These are phyloP conservation scores for Pseudogymnoascus sp. DNA, from an alignment of 2,329 filamentous ascomycete species.

Conservation along the genomic window DNA sequence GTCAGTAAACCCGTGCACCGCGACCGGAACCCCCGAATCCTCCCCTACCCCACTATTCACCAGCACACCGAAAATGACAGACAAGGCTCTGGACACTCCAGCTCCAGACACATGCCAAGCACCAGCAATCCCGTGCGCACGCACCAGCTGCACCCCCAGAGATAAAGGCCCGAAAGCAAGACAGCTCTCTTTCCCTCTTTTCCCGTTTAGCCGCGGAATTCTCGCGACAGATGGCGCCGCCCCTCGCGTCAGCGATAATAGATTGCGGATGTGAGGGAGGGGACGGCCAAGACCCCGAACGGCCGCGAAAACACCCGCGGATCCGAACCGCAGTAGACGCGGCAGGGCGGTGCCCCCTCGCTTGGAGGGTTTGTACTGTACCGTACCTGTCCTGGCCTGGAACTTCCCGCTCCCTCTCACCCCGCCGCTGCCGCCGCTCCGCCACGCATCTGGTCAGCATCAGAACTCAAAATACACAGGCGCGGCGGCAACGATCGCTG, in stretches of 20 bases:
- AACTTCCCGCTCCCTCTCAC: neutral
- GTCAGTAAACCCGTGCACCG: neutral
- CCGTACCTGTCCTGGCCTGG: neutral
- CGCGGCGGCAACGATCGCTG: neutral
- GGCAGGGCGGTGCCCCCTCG: neutral
- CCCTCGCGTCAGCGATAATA: constrained; percentile 1
- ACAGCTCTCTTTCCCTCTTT: neutral
- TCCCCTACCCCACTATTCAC: neutral
- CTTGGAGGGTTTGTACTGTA: neutral
- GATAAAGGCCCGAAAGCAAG: constrained; percentile 6
- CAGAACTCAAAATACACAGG: neutral
- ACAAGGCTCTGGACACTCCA: neutral
- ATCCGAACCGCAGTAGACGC: neutral
- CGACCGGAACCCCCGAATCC: neutral
- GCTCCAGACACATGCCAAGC: neutral
- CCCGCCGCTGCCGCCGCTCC: neutral
- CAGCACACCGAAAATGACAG: neutral
- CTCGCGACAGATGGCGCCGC: neutral
- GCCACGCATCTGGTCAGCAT: neutral
- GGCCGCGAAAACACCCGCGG: constrained; percentile 3
- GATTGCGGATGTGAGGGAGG: neutral
- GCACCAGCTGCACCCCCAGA: neutral
- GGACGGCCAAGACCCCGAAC: neutral
- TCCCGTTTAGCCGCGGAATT: constrained; percentile 6
- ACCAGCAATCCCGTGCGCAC: neutral